Percentiles rank a stretch among this genome's conserved stretches.
Evolutionary conservation across 495 filamentous ascomycete genomes (phyloP).

Genomic region (Penicillium salamii): DNA sequence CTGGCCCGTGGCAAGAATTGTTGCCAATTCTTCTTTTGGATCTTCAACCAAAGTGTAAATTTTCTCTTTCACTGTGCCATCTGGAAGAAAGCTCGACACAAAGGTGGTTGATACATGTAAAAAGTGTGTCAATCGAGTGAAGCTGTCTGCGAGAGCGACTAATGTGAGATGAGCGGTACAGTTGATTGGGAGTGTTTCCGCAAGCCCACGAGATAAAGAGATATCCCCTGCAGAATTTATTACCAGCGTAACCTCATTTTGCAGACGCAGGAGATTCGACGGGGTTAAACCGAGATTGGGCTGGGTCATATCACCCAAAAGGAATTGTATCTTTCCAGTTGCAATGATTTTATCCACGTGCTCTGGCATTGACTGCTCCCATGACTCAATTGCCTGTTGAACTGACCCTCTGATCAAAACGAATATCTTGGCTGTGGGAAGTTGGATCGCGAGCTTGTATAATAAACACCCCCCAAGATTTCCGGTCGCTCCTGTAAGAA

Average conservation of each 20-base stretch:
- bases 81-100: conserved; percentile 10
- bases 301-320: conserved; percentile 17
- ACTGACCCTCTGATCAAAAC: conserved; percentile 11
- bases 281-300: conserved; percentile 7
- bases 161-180: conserved; percentile 4
- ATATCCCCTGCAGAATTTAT: conserved; percentile 17
- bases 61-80: conserved; percentile 11
- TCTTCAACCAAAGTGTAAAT: conserved; percentile 3
- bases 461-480: conserved; percentile 21
- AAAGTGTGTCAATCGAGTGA: conserved; percentile 8
- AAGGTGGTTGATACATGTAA: conserved; percentile 15
- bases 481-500: conserved; percentile 24
- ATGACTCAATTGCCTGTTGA: conserved; percentile 11
- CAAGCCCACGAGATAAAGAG: conserved; percentile 9
- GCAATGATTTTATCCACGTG: conserved; percentile 18
- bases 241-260: conserved; percentile 10
- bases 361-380: conserved; percentile 19
- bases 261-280: not conserved
- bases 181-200: conserved; percentile 10
- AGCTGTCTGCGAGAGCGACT: not conserved
- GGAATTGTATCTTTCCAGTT: conserved; percentile 12
- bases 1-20: conserved; percentile 4
- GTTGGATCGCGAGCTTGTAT: conserved; percentile 20
- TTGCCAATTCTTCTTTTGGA: not conserved
- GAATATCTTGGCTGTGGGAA: conserved; percentile 19